Percentiles rank a stretch among this genome's conserved stretches.
Conservation (phyloP, 805 yeast species). For the Yarrowia alimentaria region DNA sequence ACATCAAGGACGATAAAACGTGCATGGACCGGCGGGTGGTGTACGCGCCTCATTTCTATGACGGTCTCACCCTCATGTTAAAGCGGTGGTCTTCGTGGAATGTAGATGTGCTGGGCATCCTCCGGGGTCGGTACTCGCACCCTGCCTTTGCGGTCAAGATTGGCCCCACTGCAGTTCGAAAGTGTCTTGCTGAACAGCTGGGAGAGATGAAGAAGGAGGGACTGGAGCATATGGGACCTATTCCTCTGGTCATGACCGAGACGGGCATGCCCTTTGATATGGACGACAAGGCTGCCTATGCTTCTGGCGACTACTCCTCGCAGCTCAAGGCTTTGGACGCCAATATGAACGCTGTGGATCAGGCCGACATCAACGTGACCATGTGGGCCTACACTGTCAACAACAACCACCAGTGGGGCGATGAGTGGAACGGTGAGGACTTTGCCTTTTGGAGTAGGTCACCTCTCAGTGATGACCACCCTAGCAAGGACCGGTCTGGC, state of each 20-base stretch:
- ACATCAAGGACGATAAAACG: slow-evolving; percentile 45
- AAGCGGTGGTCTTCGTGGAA: slow-evolving; percentile 83
- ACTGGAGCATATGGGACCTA: slow-evolving; percentile 52
- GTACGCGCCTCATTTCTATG: slow-evolving; percentile 84
- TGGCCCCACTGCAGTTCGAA: slow-evolving; percentile 73
- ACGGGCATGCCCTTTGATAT: slow-evolving; percentile 95
- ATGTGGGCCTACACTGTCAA: slow-evolving; percentile 77
- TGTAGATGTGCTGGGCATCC: slow-evolving; percentile 81
- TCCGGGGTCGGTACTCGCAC: slow-evolving; percentile 67
- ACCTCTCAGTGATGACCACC: slow-evolving; percentile 24
- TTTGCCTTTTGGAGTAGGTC: slow-evolving; percentile 79
- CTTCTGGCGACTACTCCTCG: slow-evolving; percentile 57
- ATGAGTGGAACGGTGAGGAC: slow-evolving; percentile 88
- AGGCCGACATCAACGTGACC: slow-evolving; percentile 65
- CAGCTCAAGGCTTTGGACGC: slow-evolving; percentile 85
- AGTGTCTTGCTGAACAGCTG: slow-evolving; percentile 66
- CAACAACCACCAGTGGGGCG: slow-evolving; percentile 81
- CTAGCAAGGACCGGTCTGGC: slow-evolving; percentile 8
- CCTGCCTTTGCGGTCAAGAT: slow-evolving; percentile 67
- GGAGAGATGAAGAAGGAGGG: slow-evolving; percentile 63
- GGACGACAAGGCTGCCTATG: slow-evolving; percentile 72
- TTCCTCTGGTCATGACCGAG: slow-evolving; percentile 80
- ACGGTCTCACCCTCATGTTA: slow-evolving; percentile 87
- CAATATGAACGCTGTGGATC: slow-evolving; percentile 70
- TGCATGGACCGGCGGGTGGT: slow-evolving; percentile 64